Evolutionary conservation across 106 monocot genomes (phyloP).

Genomic region (Dioscorea zingiberensis): DNA sequence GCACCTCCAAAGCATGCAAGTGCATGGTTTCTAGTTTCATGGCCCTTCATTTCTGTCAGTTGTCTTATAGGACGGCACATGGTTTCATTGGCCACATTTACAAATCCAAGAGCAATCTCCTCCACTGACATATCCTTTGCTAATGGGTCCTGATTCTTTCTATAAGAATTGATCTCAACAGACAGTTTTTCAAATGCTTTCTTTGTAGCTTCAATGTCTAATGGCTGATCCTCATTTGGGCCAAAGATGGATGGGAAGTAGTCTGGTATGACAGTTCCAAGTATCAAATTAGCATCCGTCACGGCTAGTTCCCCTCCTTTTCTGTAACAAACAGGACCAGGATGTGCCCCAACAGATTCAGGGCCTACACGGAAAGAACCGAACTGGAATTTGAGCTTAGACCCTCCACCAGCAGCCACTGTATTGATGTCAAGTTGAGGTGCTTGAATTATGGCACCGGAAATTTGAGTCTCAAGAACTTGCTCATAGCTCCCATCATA

Average conservation of each 20-base stretch:
- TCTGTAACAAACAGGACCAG: constrained; percentile 96
- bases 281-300: constrained; percentile 92
- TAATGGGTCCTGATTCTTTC: constrained; percentile 50
- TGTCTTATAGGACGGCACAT: constrained; percentile 97
- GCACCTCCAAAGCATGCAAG: constrained; percentile 98
- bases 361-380: constrained; percentile 93
- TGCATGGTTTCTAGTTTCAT: constrained; percentile 88
- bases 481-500: constrained; percentile 82
- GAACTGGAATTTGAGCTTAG: constrained; percentile 90
- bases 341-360: constrained; percentile 96
- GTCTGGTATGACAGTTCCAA: constrained; percentile 81
- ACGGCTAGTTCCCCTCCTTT: constrained; percentile 91
- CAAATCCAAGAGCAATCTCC: constrained; percentile 89
- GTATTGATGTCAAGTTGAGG: constrained; percentile 97
- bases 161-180: constrained; percentile 57
- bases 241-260: constrained; percentile 94
- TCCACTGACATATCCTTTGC: constrained; percentile 75
- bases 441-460: constrained; percentile 88
- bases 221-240: constrained; percentile 78
- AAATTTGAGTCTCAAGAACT: constrained; percentile 91
- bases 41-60: constrained; percentile 97
- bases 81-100: constrained; percentile 92
- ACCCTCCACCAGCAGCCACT: constrained; percentile 97
- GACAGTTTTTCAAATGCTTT: constrained; percentile 65
- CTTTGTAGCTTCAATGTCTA: constrained; percentile 67